Base-by-base conservation (phyloP, 2,329 filamentous ascomycete species). In the Fusarium denticulatum region DNA sequence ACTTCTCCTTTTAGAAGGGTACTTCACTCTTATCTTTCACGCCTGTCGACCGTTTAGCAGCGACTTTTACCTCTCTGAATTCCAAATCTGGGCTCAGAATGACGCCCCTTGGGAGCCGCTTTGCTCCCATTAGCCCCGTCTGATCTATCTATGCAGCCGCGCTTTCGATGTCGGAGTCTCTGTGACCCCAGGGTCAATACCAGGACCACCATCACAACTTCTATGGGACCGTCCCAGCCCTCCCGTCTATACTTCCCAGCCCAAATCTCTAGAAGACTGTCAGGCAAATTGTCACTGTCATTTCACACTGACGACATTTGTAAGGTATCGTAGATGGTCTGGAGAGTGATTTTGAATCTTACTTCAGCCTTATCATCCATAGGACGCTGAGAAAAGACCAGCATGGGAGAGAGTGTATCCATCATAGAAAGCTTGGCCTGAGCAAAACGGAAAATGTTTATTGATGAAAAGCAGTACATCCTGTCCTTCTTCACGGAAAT, bases 1-100 rank as follows among this genome's bases (percentile, higher is more conserved):
- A 1, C 10, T 37, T 2, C 36, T 37, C 7, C 36, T 20, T 6
- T 9, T 37, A 8, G 36, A 37, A 20, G 36, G 36, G 6, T 37
- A 14, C 0, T 46, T 46, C 1, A 26, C 43, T 0, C 5, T 46
- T 0, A 4, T 28, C 0, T 46, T 46, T 9, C 5, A 46, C 4
- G 18, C 12, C 8, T 46, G 16, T 20, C 13, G 13, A 1, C 22
- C n/a, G 4, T 24, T 16, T 3, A 24, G 14, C 11, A 11, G 22
- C 3, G 40, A n/a, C 6, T 7, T 42, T 11, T 42, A 42, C 22
- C 10, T 42, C 22, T 15, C 20, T 6, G 39, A n/a, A 10, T 15
- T 42, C 8, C 9, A 13, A 14, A 14, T 26, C 2, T 26, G 42
- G 24, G 9, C 42, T 7, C 15, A 15, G 3, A 8, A 12, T 1